Base-by-base conservation (phyloP, 2,329 filamentous ascomycete species). In the Ascocoryne sarcoides region DNA sequence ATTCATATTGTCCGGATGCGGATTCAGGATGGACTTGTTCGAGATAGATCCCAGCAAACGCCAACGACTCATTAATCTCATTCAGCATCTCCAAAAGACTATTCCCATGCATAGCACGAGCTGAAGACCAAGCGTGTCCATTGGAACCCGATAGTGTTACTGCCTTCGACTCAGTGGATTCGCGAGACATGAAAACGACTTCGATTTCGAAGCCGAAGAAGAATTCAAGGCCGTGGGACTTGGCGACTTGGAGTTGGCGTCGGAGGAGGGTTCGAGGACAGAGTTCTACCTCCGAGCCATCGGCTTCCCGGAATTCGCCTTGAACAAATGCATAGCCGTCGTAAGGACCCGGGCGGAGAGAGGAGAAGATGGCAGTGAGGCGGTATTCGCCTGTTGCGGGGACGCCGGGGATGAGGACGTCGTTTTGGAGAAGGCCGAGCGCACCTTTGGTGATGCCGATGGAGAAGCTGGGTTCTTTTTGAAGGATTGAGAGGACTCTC, bases 191-290 rank as follows among this genome's bases (percentile, higher is more conserved):
- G 48, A 93, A 79, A 1, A 84, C 70, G 8, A 92, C 75, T 60
- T 93, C 86, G 30, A 93, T 76, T 60, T 94, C 87, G 49, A 92
- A 93, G 0, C 86, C 87, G 12, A 87, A 61, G 0, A 80, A 66
- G 35, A 88, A 76, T 3, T 68, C 61, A 2, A 86, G 65, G 1
- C 68, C 66, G 28, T 74, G 65, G 2, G 61, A 51, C 9, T 69
- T 62, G 0, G 82, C 71, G 4, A 63, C 61, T 0, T 70, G 63
- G 1, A 81, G 55, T 0, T 78, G 65, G 3, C 61, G 65, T 39
- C 75, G 64, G 39, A 93, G 65, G 41, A 80, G 58, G 31, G 76
- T 66, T 40, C 84, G 71, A 1, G 86, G 84, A 51, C 85, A 93
- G 0, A 79, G 46, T 1, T 50, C 45, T 1, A 76, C 64, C 0